Conservation (phyloP, 2,329 filamentous ascomycete genomes). For the Neopestalotiopsis sp. region DNA sequence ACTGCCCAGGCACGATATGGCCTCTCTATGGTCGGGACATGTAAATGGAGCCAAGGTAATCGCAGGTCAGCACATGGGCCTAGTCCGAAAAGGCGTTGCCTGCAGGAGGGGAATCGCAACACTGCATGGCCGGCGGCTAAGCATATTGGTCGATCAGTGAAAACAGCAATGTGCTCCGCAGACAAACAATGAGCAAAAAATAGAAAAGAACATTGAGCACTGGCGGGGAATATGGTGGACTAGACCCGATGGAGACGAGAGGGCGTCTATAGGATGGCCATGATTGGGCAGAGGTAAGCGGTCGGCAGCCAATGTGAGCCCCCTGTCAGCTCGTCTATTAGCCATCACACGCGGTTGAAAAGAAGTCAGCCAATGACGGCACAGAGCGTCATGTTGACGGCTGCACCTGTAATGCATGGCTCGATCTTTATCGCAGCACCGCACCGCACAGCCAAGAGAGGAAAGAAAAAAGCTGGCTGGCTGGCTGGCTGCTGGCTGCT, state of each 20-base stretch:
- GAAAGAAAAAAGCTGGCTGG: slow-evolving; percentile 8
- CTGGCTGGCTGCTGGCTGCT: too few species aligned
- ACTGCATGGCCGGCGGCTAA: slow-evolving; percentile 49
- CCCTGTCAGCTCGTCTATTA: slow-evolving; percentile 33
- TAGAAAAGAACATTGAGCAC: slow-evolving; percentile 27
- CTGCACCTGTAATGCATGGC: slow-evolving; percentile 27
- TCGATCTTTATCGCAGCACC: slow-evolving; percentile 20
- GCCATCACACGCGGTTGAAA: slow-evolving; percentile 37
- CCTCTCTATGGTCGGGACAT: slow-evolving; percentile 32
- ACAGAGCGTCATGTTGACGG: slow-evolving; percentile 26
- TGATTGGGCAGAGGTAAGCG: slow-evolving; percentile 38
- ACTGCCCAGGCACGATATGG: slow-evolving; percentile 20
- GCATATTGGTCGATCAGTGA: slow-evolving; percentile 32
- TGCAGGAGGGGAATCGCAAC: slow-evolving; percentile 34
- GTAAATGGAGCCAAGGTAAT: slow-evolving; percentile 31
- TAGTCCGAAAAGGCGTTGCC: slow-evolving; percentile 32
- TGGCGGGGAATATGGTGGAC: slow-evolving; percentile 27
- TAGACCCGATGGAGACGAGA: slow-evolving; percentile 39
- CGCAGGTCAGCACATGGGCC: slow-evolving; percentile 30
- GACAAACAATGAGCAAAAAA: slow-evolving; percentile 28
- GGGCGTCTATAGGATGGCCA: slow-evolving; percentile 46
- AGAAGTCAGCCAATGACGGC: slow-evolving; percentile 29
- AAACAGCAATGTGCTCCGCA: slow-evolving; percentile 27
- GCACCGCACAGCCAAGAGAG: neutral
- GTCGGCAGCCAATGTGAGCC: slow-evolving; percentile 36